Evolutionary conservation across 352 stramenopile species (phyloP), one percentile per base, ranked within the genome.

Genomic region (Phytopythium cucurbitacearum): DNA sequence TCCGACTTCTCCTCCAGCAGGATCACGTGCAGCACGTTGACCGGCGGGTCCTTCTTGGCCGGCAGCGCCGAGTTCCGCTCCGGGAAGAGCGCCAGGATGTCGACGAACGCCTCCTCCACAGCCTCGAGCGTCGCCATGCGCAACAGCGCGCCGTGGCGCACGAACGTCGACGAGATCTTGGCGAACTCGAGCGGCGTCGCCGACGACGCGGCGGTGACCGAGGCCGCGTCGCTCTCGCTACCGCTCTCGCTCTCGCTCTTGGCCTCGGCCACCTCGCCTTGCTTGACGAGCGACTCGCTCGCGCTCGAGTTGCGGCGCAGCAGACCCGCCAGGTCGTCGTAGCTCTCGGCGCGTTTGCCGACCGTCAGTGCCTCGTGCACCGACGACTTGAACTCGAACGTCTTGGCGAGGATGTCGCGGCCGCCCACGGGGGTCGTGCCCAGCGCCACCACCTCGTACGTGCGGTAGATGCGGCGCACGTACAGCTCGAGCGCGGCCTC

Each of bases 11-110:
- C 80, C 21, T 92, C 74, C 33, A 92, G 55, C 49, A 95, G 48
- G 40, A 93, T 76, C 7, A 93, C 65, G 64, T 95, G 85, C 7
- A 95, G 65, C n/a, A 95, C 85, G 57, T 95, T 91, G 46, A 92
- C 78, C 1, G 80, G 79, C 34, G 78, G 59, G 47, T 82, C 64
- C 62, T 85, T 89, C 34, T 66, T 74, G 21, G 77, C 57, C 53
- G 82, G 87, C 32, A 91, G 59, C 53, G 81, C 76, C 65, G 86
- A 81, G 52, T 89, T 80, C 12, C 76, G 77, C 21, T 72, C 47
- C 54, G 85, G 85, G 60, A 89, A 91, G 56, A 93, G 57, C 13
- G 58, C 73, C 53, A 95, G 73, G 34, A 93, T 60, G 32, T 89
- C 73, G 5, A 61, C 65, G 48, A 92, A 89, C 21, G 79, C 60